phyloP scores from a whole-genome alignment of 192 early-diverging fungal genomes.

The Gonapodya sp. region DNA sequence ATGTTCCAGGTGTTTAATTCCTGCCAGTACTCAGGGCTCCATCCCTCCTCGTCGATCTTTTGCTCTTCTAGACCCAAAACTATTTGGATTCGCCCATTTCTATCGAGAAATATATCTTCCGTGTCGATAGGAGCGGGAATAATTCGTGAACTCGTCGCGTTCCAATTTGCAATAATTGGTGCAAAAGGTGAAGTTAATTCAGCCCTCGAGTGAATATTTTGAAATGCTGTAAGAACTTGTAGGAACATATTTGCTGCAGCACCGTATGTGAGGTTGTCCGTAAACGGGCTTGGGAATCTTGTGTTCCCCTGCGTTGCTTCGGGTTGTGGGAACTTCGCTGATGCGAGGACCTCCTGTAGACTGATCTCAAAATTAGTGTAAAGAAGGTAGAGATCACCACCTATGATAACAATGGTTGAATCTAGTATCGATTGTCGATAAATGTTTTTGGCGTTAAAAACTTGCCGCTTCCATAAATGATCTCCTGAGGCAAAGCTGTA shows the following conservation, averaged over 20 bases:
- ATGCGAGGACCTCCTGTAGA: neutral
- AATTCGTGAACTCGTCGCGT: neutral
- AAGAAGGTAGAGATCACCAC: neutral
- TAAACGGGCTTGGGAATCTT: neutral
- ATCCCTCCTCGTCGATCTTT: neutral
- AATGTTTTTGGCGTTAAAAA: too few species aligned
- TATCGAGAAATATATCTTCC: neutral
- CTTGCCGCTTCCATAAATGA: neutral
- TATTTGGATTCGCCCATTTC: neutral
- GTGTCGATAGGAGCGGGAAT: neutral
- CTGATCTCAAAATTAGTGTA: neutral
- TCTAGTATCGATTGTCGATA: neutral
- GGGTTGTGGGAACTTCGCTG: too few species aligned
- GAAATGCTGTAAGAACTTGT: neutral
- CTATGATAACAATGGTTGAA: neutral
- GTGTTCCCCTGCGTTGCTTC: neutral
- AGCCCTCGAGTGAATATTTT: neutral
- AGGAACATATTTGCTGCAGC: neutral
- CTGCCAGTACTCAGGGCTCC: neutral
- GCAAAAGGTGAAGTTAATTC: neutral
- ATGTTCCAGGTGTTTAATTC: neutral
- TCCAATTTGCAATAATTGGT: neutral
- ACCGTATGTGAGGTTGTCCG: neutral
- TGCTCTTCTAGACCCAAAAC: neutral
- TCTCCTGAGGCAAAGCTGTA: neutral